phyloP scores from a whole-genome alignment of 2,329 filamentous ascomycete species.

The Aspergillus sp. region DNA sequence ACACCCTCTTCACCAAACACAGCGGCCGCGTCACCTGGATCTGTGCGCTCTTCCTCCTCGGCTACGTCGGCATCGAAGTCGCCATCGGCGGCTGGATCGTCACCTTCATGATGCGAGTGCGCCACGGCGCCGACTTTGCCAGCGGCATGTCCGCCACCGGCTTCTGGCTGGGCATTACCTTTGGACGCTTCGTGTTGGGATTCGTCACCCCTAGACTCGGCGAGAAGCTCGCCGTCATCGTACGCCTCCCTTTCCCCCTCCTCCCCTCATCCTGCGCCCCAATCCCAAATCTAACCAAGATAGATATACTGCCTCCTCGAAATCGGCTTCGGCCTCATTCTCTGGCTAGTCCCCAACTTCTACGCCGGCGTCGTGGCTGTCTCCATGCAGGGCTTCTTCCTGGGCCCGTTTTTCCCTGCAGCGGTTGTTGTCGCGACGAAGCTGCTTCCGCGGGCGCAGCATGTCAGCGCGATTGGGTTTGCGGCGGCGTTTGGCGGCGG shows the following conservation, averaged over 20 bases:
- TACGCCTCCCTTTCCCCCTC: conserved; percentile 9
- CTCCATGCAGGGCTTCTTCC: conserved; percentile 71
- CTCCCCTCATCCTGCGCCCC: background rate
- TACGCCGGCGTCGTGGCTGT: conserved; percentile 71
- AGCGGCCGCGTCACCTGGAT: conserved; percentile 16
- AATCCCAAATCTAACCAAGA: background rate
- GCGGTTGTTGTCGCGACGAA: conserved; percentile 72
- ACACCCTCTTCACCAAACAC: conserved; percentile 8
- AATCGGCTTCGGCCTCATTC: conserved; percentile 66
- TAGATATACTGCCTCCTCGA: conserved; percentile 61
- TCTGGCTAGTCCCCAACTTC: conserved; percentile 79
- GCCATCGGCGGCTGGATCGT: conserved; percentile 78
- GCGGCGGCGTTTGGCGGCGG: conserved; percentile 72
- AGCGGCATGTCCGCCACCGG: conserved; percentile 74
- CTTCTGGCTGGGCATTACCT: conserved; percentile 80
- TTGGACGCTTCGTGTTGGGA: conserved; percentile 69
- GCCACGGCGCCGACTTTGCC: conserved; percentile 65
- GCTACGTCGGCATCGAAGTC: conserved; percentile 72
- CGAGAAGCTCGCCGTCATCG: conserved; percentile 63
- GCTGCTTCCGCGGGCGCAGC: conserved; percentile 67
- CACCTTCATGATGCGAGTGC: conserved; percentile 79
- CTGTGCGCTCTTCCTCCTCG: conserved; percentile 65
- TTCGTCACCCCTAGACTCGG: conserved; percentile 69
- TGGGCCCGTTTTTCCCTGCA: conserved; percentile 75
- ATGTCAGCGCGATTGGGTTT: conserved; percentile 79